Evolutionary conservation across 192 early-diverging fungal species (phyloP).

Genomic region (Coemansia sp.): DNA sequence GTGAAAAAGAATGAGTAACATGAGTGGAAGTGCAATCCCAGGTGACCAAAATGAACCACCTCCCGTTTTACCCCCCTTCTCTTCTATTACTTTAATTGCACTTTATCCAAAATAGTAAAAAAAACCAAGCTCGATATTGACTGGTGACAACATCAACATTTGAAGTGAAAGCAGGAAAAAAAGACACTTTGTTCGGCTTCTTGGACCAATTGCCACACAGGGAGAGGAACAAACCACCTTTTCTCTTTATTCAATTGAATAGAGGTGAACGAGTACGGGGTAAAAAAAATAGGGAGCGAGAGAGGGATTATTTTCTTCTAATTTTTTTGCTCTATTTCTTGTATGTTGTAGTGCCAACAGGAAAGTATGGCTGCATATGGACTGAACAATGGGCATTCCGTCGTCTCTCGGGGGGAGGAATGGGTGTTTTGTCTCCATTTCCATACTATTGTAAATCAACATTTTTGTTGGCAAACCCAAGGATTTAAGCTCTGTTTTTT

Average conservation of each 20-base stretch:
- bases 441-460: background rate
- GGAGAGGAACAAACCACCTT: background rate
- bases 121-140: background rate
- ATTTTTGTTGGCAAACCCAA: too few species aligned
- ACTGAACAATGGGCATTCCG: background rate
- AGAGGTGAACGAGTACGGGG: background rate
- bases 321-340: too few species aligned
- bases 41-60: background rate
- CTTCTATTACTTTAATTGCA: background rate
- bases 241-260: background rate
- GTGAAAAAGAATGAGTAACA: too few species aligned
- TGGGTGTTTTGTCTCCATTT: background rate
- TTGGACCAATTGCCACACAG: conserved; percentile 4
- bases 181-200: background rate
- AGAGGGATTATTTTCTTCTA: background rate
- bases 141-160: background rate
- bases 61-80: background rate
- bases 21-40: background rate
- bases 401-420: background rate
- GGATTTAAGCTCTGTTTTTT: background rate
- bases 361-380: background rate
- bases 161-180: background rate
- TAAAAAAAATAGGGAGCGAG: background rate
- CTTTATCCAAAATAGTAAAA: too few species aligned
- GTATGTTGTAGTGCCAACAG: background rate